A percentile compares a stretch with the other conserved stretches of the same genome.
Conservation (phyloP, 805 yeast genomes). For the Myxozyma melibiosi region DNA sequence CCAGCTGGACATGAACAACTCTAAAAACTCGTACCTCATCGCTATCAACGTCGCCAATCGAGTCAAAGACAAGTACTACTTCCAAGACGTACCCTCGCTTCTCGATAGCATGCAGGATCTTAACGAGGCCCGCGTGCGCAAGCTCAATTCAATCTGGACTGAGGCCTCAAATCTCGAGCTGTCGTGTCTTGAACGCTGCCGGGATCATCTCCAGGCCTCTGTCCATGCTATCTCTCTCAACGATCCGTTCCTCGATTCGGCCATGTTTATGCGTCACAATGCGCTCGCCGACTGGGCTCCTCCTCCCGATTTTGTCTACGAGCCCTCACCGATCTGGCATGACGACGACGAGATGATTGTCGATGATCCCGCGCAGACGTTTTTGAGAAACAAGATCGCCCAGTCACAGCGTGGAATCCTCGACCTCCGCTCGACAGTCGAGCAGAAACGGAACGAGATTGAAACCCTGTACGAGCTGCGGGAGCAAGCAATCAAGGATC, state of each 20-base stretch:
- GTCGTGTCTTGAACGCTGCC: slow-evolving; percentile 50
- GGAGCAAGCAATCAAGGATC: slow-evolving; percentile 46
- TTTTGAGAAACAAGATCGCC: slow-evolving; percentile 43
- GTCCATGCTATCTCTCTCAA: slow-evolving; percentile 67
- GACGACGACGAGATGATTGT: slow-evolving; percentile 78
- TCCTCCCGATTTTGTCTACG: slow-evolving; percentile 80
- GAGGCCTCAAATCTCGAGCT: slow-evolving; percentile 66
- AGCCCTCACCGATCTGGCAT: slow-evolving; percentile 95
- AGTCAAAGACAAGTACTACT: slow-evolving; percentile 86
- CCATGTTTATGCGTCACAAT: slow-evolving; percentile 93
- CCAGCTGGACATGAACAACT: slow-evolving; percentile 70
- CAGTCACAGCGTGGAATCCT: slow-evolving; percentile 40
- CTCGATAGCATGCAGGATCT: slow-evolving; percentile 80
- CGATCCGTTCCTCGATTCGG: slow-evolving; percentile 71
- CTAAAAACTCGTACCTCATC: slow-evolving; percentile 78
- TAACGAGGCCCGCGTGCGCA: slow-evolving; percentile 73
- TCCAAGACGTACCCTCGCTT: slow-evolving; percentile 90
- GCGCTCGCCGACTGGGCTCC: slow-evolving; percentile 68
- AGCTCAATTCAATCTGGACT: slow-evolving; percentile 68
- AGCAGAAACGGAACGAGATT: slow-evolving; percentile 37
- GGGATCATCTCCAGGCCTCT: slow-evolving; percentile 51
- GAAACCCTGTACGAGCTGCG: slow-evolving; percentile 37
- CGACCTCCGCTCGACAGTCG: slow-evolving; percentile 40
- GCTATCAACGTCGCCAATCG: slow-evolving; percentile 84
- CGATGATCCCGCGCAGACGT: slow-evolving; percentile 46